These are phyloP conservation scores for Bruguiera sexangula DNA, from an alignment of 345 rosid genomes.

Conservation along the genomic window DNA sequence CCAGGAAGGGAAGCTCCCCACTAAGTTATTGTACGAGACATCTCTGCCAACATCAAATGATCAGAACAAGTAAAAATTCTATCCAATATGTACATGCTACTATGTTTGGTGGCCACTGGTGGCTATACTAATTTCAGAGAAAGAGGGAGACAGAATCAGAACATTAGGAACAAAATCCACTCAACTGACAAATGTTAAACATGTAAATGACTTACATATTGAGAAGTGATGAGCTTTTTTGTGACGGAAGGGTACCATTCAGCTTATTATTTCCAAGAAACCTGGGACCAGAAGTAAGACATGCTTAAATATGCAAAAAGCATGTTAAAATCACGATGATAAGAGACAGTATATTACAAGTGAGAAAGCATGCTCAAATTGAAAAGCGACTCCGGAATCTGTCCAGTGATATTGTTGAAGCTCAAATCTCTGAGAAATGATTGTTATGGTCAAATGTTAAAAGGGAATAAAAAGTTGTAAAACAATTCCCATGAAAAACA, in stretches of 20 bases:
- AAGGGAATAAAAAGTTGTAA: background rate
- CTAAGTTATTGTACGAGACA: conserved; percentile 66
- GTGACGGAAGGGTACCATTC: conserved; percentile 49
- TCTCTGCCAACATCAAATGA: conserved; percentile 46
- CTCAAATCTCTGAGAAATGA: conserved; percentile 48
- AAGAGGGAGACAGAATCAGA: background rate
- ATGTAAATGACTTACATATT: conserved; percentile 45
- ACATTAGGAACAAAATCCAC: background rate
- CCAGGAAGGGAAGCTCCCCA: conserved; percentile 71
- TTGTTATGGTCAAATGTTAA: background rate
- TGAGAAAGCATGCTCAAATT: conserved; percentile 30
- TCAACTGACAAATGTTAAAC: background rate
- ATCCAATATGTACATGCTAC: background rate
- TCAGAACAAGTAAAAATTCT: background rate
- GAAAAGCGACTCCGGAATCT: conserved; percentile 36
- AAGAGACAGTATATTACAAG: conserved; percentile 44
- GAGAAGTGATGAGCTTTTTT: conserved; percentile 40
- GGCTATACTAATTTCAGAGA: background rate
- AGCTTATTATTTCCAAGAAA: conserved; percentile 56
- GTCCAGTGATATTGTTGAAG: conserved; percentile 47
- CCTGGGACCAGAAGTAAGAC: conserved; percentile 39
- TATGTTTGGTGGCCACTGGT: background rate
- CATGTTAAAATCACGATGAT: background rate
- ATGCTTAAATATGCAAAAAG: conserved; percentile 13
- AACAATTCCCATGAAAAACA: background rate